Percentiles rank a stretch among this genome's conserved stretches.
Evolutionary conservation across 768 basidiomycete genomes (phyloP).

Genomic region (Cytidiella melzeri): DNA sequence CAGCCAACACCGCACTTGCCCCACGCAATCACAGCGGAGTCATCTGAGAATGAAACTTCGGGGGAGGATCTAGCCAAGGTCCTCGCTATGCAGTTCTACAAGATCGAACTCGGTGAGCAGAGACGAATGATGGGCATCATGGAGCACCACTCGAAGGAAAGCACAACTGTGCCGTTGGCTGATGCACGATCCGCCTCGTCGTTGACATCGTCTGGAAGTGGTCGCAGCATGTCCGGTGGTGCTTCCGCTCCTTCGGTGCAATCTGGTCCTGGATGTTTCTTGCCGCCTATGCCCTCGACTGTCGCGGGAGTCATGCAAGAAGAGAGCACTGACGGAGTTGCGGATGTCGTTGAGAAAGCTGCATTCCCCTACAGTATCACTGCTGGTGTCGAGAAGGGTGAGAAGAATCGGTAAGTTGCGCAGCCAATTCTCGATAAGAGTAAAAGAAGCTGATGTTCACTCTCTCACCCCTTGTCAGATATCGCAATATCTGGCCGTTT

Average conservation of each 20-base stretch:
- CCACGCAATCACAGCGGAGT: not conserved
- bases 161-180: conserved; percentile 19
- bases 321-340: not conserved
- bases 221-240: not conserved
- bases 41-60: conserved; percentile 2
- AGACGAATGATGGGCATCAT: conserved; percentile 83
- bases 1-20: not conserved
- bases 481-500: conserved; percentile 96
- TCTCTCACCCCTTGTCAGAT: conserved; percentile 54
- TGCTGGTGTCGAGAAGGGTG: conserved; percentile 91
- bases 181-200: conserved; percentile 5
- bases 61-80: conserved; percentile 66
- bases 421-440: not conserved
- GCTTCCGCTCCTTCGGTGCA: not conserved
- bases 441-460: no score
- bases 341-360: not conserved
- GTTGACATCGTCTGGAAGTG: not conserved
- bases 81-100: conserved; percentile 90
- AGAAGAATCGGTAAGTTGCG: conserved; percentile 73
- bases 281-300: not conserved
- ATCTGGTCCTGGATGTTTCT: not conserved
- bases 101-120: conserved; percentile 89
- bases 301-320: no score
- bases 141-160: conserved; percentile 80
- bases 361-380: conserved; percentile 88